Base-by-base conservation (phyloP, 2,329 filamentous ascomycete species). In the Alternaria ethzedia region DNA sequence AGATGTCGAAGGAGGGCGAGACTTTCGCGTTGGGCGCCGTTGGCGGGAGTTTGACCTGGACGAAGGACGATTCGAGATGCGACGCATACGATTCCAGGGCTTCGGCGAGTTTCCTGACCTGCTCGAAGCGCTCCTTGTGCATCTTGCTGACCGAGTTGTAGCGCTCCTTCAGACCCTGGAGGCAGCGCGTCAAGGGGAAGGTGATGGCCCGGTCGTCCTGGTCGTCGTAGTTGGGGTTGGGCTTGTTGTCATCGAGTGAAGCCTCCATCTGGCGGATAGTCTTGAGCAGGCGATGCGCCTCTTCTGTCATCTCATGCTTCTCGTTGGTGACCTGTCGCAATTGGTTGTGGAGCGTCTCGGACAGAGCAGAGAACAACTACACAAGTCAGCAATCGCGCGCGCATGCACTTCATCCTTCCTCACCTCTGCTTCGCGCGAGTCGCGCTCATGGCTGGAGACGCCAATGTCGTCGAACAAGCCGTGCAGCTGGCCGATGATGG, bases 401-500 rank as follows among this genome's bases (percentile, higher is more conserved):
- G 45, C 28, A 46, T 36, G 2, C 36, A 32, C 11, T 5, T 10
- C n/a, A 9, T 21, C 23, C 1, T 44, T 21, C 57, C 63, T 63
- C 84, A 96, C 94, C 89, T 97, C 93, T 78, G 92, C 88, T 79
- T 98, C 95, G 75, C 96, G 88, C 54, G 88, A 86, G 78, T 98
- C 94, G 76, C 96, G 91, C 81, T 98, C 96, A 89, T 97, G 94
- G 75, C 85, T 89, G 26, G 95, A 89, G n/a, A 99, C 92, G 63
- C 96, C 96, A 76, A 99, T 99, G 79, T 99, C 95, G 80, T 99
- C 96, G 77, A 97, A 99, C 61, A 98, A 88, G 69, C 91, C 92
- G 82, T 98, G 95, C 65, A 99, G 87, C 82, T 97, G 94, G 80
- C 89, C 89, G 79, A 98, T 94, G 78, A 97, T 97, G 75, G 88